phyloP scores from a whole-genome alignment of 371 early-diverging fungal genomes.

The Apophysomyces trapeziformis region DNA sequence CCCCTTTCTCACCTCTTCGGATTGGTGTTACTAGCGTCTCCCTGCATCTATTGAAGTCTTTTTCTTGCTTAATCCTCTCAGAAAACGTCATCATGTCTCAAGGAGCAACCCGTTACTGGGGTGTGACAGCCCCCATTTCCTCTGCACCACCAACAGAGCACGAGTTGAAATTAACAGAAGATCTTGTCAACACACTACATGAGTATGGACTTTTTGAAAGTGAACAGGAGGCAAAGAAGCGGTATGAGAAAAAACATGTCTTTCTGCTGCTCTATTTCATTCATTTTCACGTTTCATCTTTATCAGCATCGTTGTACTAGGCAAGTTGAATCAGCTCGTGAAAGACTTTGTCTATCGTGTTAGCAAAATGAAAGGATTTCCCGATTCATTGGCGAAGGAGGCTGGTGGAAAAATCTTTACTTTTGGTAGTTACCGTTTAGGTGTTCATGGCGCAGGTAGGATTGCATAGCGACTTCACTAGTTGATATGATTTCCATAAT shows the following conservation, averaged over 20 bases:
- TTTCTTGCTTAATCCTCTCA: not conserved
- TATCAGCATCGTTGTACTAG: slow-evolving; percentile 83
- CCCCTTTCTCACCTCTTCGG: slow-evolving; percentile 8
- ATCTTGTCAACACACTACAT: slow-evolving; percentile 67
- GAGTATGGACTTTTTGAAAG: slow-evolving; percentile 78
- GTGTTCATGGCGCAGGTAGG: slow-evolving; percentile 94
- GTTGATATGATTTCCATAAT: not conserved
- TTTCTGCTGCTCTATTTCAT: not conserved
- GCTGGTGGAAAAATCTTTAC: slow-evolving; percentile 99
- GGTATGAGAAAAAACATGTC: slow-evolving; percentile 23
- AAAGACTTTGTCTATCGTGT: slow-evolving; percentile 90
- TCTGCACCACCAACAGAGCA: slow-evolving; percentile 49
- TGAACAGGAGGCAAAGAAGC: slow-evolving; percentile 64
- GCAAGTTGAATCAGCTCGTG: slow-evolving; percentile 83
- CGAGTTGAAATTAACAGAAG: slow-evolving; percentile 68
- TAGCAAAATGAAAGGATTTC: slow-evolving; percentile 66
- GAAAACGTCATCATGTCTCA: slow-evolving; percentile 24
- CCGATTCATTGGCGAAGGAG: slow-evolving; percentile 82
- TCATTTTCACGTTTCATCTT: slow-evolving; percentile 7
- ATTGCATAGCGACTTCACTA: not conserved
- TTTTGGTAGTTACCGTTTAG: slow-evolving; percentile 98
- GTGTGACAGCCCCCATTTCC: slow-evolving; percentile 68
- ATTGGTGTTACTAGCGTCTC: not conserved
- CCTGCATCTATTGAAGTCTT: not conserved
- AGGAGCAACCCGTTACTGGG: slow-evolving; percentile 43